Evolutionary conservation across 2,329 filamentous ascomycete genomes (phyloP).

Genomic region (Colletotrichum spinosum): DNA sequence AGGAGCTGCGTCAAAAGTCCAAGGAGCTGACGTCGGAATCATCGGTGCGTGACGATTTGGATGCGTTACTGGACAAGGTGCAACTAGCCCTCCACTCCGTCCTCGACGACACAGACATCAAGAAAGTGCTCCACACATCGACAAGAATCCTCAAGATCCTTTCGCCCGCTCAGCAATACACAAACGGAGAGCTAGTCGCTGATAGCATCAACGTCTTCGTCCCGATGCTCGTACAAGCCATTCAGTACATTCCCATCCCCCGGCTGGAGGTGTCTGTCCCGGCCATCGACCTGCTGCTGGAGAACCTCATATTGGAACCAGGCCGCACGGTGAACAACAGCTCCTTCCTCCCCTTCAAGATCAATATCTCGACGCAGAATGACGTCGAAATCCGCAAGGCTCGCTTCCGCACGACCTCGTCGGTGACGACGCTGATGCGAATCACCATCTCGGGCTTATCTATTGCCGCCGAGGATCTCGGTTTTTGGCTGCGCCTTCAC

Average conservation of each 20-base stretch:
- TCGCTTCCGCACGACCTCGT: conserved; percentile 74
- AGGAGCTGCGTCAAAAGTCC: conserved; percentile 63
- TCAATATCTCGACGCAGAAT: conserved; percentile 86
- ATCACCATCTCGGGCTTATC: conserved; percentile 87
- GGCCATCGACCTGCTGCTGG: conserved; percentile 84
- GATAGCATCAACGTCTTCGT: conserved; percentile 86
- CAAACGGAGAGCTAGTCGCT: conserved; percentile 77
- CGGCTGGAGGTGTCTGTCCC: conserved; percentile 89
- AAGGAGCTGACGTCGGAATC: conserved; percentile 76
- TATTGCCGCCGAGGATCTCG: conserved; percentile 85
- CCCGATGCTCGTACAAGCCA: conserved; percentile 78
- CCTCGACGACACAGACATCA: conserved; percentile 77
- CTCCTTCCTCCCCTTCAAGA: conserved; percentile 88
- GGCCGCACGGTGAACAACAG: conserved; percentile 85
- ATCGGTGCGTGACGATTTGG: conserved; percentile 77
- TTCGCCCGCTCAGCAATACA: conserved; percentile 71
- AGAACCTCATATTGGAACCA: conserved; percentile 91
- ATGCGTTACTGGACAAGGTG: conserved; percentile 76
- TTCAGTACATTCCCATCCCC: conserved; percentile 92
- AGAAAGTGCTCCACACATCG: conserved; percentile 74
- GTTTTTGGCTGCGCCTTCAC: conserved; percentile 88
- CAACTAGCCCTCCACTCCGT: conserved; percentile 77
- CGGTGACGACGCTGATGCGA: conserved; percentile 77
- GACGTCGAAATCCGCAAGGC: conserved; percentile 88
- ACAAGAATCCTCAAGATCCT: conserved; percentile 77